A percentile compares a stretch with the other conserved stretches of the same genome.
These are phyloP conservation scores for Leccinum broughii DNA, from an alignment of 768 basidiomycete species.

Conservation along the genomic window DNA sequence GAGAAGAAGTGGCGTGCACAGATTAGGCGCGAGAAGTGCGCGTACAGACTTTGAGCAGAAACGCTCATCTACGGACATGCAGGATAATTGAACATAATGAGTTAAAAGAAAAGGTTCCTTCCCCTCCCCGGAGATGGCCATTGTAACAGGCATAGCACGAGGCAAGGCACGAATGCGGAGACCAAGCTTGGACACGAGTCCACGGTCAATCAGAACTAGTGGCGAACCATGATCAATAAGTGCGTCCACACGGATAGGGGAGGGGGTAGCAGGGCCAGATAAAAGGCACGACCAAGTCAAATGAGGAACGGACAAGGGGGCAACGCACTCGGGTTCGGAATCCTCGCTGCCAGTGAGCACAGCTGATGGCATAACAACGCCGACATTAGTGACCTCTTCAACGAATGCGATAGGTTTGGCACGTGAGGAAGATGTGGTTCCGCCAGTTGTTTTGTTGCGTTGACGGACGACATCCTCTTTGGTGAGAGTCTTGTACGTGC, in stretches of 20 bases:
- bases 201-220: conserved; percentile 33
- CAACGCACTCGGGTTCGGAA: conserved; percentile 3
- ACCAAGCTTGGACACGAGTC: background rate
- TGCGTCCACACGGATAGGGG: conserved; percentile 2
- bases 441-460: too few relatives aligned
- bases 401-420: too few relatives aligned
- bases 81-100: background rate
- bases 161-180: background rate
- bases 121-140: background rate
- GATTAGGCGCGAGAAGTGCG: background rate
- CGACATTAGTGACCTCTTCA: background rate
- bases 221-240: conserved; percentile 34
- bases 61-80: background rate
- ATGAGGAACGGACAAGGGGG: conserved; percentile 6
- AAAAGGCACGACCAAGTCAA: conserved; percentile 17
- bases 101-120: background rate
- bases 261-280: conserved; percentile 3
- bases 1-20: background rate
- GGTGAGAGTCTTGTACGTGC: conserved; percentile 13
- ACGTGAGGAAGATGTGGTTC: too few relatives aligned
- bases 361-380: background rate
- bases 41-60: background rate
- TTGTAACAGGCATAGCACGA: background rate
- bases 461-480: background rate
- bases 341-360: background rate